Conservation (phyloP, 2,329 filamentous ascomycete species). For the Sporothrix globosa region DNA sequence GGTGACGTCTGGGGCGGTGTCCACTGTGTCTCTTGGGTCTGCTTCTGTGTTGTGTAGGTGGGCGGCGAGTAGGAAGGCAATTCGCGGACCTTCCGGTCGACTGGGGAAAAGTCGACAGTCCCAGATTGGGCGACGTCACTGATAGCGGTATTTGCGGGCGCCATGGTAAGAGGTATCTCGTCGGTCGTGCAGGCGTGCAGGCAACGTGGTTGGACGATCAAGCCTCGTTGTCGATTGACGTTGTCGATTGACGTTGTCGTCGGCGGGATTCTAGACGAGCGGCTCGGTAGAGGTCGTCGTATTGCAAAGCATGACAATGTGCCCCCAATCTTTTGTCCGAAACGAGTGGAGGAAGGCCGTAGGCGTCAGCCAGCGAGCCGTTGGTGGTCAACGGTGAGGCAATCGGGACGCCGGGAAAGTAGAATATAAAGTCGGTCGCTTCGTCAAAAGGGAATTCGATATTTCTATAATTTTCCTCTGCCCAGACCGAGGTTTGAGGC, state of each 20-base stretch:
- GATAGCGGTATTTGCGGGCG: background rate
- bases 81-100: slow-evolving; percentile 21
- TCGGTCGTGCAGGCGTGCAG: background rate
- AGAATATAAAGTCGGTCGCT: background rate
- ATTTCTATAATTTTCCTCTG: background rate
- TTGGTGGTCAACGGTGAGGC: background rate
- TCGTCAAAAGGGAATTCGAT: background rate
- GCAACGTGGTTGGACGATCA: background rate
- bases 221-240: background rate
- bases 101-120: background rate
- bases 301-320: slow-evolving; percentile 2
- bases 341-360: background rate
- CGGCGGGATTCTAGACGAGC: background rate
- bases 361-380: slow-evolving; percentile 3
- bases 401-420: background rate
- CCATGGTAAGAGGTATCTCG: background rate
- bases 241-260: slow-evolving; percentile 17
- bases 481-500: background rate
- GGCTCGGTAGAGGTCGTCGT: background rate
- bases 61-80: slow-evolving; percentile 24
- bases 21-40: background rate
- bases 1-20: background rate
- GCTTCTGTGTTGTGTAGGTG: slow-evolving; percentile 5
- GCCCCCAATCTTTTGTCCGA: slow-evolving; percentile 5
- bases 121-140: background rate